Conservation (phyloP, 2,329 filamentous ascomycete genomes). For the Neopestalotiopsis clavispora region DNA sequence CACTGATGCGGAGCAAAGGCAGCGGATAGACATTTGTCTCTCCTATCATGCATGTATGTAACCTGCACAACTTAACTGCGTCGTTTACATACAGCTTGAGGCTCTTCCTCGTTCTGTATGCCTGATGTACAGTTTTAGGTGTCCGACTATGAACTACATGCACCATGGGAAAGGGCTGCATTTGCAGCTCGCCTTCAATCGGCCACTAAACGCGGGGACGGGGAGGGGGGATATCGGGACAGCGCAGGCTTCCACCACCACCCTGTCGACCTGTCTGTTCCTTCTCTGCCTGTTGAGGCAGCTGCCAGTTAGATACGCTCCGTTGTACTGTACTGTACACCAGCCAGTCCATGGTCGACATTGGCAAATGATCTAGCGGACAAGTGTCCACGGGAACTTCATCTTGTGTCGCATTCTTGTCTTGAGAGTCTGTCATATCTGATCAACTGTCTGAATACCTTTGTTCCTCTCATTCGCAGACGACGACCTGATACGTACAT, state of each 20-base stretch:
- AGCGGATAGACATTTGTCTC: background rate
- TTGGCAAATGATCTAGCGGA: background rate
- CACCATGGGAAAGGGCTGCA: background rate
- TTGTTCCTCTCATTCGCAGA: background rate
- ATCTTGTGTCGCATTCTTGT: background rate
- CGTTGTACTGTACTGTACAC: background rate
- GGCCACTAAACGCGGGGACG: conserved; percentile 9
- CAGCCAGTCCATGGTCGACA: background rate
- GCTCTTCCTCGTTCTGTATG: background rate
- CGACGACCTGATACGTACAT: background rate
- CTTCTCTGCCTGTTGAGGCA: conserved; percentile 2
- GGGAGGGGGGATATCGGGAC: background rate
- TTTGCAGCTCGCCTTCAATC: background rate
- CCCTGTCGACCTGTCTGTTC: background rate
- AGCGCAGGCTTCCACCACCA: background rate
- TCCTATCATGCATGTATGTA: background rate
- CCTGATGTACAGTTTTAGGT: background rate
- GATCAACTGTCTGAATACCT: background rate
- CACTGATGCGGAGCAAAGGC: background rate
- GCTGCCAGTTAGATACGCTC: background rate
- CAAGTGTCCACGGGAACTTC: background rate
- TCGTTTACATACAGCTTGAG: background rate
- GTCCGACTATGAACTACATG: conserved; percentile 7
- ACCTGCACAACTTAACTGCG: background rate
- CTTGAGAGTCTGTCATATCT: background rate